Conservation (phyloP, 108 stramenopile genomes). For the Stephanodiscus minutulus region DNA sequence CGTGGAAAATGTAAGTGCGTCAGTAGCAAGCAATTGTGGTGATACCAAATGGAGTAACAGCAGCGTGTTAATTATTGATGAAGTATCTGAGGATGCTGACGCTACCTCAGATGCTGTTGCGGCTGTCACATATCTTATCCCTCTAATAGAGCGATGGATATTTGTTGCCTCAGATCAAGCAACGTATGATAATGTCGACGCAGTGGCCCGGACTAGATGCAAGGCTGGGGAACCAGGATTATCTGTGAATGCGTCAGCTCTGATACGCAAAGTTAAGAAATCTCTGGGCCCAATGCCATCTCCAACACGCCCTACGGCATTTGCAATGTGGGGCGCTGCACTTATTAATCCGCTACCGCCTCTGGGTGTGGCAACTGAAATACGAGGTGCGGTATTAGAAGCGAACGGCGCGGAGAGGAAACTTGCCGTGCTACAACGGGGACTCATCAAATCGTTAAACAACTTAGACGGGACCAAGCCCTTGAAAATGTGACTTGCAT, state of each 20-base stretch:
- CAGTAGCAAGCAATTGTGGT: neutral
- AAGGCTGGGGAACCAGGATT: conserved; percentile 52
- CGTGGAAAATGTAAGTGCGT: conserved; percentile 2
- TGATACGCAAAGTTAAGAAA: conserved; percentile 40
- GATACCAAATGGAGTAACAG: conserved; percentile 18
- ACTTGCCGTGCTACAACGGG: conserved; percentile 55
- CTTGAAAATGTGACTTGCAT: conserved; percentile 42
- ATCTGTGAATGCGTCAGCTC: conserved; percentile 43
- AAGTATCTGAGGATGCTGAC: conserved; percentile 19
- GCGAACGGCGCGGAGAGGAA: conserved; percentile 39
- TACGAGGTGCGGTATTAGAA: conserved; percentile 64
- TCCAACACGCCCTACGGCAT: conserved; percentile 35
- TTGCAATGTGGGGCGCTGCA: conserved; percentile 63
- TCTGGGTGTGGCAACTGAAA: conserved; percentile 59
- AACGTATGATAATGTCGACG: conserved; percentile 64
- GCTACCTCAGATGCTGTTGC: conserved; percentile 23
- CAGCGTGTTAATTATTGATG: conserved; percentile 24
- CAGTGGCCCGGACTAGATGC: conserved; percentile 50
- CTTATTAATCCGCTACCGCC: conserved; percentile 70
- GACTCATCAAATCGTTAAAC: conserved; percentile 53
- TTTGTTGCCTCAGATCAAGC: conserved; percentile 50
- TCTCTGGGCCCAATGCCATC: conserved; percentile 40
- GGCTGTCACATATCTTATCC: conserved; percentile 27
- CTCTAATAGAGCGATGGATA: conserved; percentile 55
- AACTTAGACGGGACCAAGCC: conserved; percentile 60